phyloP scores from a whole-genome alignment of 352 stramenopile genomes.

The Phytophthora sojae region DNA sequence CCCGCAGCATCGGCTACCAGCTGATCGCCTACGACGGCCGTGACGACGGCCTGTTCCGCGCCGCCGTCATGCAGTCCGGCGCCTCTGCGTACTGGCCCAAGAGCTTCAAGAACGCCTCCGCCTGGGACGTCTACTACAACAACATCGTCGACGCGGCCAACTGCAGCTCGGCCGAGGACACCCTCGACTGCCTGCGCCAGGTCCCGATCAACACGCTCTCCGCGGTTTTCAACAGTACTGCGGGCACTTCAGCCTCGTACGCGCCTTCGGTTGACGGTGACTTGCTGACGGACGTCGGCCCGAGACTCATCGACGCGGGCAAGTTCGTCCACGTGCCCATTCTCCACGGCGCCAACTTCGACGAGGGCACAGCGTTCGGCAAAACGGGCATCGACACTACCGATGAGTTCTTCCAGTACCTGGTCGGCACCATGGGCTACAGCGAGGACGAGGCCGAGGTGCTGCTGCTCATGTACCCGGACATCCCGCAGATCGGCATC shows the following conservation, averaged over 20 bases:
- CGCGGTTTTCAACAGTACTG: conserved; percentile 36
- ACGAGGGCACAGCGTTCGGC: conserved; percentile 41
- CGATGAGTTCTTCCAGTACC: conserved; percentile 33
- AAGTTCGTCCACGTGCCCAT: conserved; percentile 45
- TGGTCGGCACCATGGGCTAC: conserved; percentile 31
- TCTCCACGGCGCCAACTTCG: conserved; percentile 37
- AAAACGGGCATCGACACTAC: conserved; percentile 32
- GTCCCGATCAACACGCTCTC: conserved; percentile 34
- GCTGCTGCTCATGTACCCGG: conserved; percentile 32
- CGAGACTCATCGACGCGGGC: conserved; percentile 29
- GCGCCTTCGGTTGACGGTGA: conserved; percentile 39
- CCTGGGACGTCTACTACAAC: conserved; percentile 36
- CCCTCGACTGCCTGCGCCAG: conserved; percentile 37
- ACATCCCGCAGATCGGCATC: conserved; percentile 35
- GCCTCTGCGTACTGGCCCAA: conserved; percentile 27
- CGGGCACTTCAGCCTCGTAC: conserved; percentile 19
- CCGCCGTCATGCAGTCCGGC: conserved; percentile 38
- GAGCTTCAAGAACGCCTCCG: conserved; percentile 32
- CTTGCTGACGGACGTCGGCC: conserved; percentile 28
- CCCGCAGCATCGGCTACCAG: conserved; percentile 42
- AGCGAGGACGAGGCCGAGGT: conserved; percentile 26
- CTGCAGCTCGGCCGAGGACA: conserved; percentile 34
- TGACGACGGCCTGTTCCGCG: conserved; percentile 36
- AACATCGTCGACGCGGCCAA: conserved; percentile 30
- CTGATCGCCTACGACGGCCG: conserved; percentile 39